Evolutionary conservation across 345 rosid genomes (phyloP).

Genomic region (Salix suchowensis): DNA sequence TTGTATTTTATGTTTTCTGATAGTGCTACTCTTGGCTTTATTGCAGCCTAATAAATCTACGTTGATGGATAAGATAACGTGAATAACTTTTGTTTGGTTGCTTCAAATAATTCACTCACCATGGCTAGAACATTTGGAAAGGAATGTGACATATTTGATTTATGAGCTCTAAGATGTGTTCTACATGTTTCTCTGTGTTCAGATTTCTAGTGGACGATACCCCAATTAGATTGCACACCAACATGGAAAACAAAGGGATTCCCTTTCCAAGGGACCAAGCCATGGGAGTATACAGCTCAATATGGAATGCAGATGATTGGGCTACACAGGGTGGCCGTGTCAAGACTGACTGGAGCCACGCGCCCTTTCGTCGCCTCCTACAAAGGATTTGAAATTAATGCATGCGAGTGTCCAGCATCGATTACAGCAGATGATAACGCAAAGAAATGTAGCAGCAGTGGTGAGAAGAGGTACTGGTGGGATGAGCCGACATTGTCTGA

Average conservation of each 20-base stretch:
- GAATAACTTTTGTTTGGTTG: too few species aligned
- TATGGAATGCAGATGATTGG: slow-evolving; percentile 99
- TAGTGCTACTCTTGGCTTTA: background rate
- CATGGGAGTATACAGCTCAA: slow-evolving; percentile 96
- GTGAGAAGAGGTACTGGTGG: slow-evolving; percentile 77
- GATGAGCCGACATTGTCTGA: slow-evolving; percentile 75
- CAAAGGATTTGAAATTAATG: slow-evolving; percentile 70
- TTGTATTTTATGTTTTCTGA: background rate
- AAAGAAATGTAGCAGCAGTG: slow-evolving; percentile 54
- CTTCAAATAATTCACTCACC: too few species aligned
- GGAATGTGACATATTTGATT: background rate
- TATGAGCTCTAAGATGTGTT: background rate
- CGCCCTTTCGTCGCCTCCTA: slow-evolving; percentile 90
- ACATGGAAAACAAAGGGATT: slow-evolving; percentile 81
- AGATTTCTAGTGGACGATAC: slow-evolving; percentile 91
- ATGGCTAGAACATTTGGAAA: too few species aligned
- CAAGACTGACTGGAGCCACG: slow-evolving; percentile 95
- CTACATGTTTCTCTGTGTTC: background rate
- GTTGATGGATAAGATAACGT: too few species aligned
- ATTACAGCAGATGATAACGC: slow-evolving; percentile 42
- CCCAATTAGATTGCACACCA: slow-evolving; percentile 69
- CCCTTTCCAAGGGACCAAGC: slow-evolving; percentile 91
- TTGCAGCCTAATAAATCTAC: background rate
- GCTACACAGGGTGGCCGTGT: slow-evolving; percentile 96
- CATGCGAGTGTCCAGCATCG: slow-evolving; percentile 63